These are phyloP conservation scores for Trichosanthes cucumerina DNA, from an alignment of 306 rosid species.

Conservation along the genomic window DNA sequence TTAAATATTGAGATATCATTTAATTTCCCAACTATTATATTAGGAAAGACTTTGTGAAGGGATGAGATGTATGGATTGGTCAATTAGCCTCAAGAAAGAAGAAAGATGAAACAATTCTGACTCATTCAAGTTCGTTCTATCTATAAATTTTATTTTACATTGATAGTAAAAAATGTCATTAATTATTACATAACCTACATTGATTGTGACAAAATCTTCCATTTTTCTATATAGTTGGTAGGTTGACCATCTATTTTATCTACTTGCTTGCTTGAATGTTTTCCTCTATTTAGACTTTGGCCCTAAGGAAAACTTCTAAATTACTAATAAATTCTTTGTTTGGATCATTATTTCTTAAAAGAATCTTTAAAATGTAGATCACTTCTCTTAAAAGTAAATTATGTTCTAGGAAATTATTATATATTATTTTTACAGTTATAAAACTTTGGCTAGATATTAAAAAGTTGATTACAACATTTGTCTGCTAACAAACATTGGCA, in stretches of 20 bases:
- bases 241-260: background rate
- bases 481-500: too few relatives aligned
- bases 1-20: background rate
- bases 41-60: background rate
- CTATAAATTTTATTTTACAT: background rate
- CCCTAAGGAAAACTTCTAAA: background rate
- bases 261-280: background rate
- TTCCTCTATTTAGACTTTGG: slow-evolving; percentile 2
- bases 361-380: background rate
- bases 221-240: background rate
- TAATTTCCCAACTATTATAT: background rate
- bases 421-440: too few relatives aligned
- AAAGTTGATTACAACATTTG: too few relatives aligned
- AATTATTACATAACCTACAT: background rate
- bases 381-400: background rate
- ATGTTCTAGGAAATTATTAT: background rate
- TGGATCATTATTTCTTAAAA: background rate
- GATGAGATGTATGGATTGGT: background rate
- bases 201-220: slow-evolving; percentile 1
- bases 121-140: background rate
- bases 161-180: background rate
- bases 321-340: background rate
- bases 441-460: too few relatives aligned
- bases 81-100: background rate
- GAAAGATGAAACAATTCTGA: background rate